A percentile compares a stretch with the other conserved stretches of the same genome.
Conservation (phyloP, 73 alveolate genomes). For the Uronychia setigera region DNA sequence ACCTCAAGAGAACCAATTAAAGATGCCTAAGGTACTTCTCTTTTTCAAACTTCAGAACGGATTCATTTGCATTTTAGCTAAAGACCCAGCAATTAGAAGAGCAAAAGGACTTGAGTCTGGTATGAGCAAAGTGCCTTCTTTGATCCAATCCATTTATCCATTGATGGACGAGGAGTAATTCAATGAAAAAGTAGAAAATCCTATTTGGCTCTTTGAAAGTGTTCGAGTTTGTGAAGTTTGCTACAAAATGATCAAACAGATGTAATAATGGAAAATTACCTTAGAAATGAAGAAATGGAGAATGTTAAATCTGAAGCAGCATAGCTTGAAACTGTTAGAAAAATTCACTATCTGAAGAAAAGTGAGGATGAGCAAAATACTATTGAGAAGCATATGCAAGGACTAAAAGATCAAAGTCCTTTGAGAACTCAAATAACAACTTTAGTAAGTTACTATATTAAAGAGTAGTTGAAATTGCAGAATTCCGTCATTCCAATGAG, state of each 20-base stretch:
- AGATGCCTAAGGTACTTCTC: not conserved
- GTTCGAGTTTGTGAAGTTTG: not conserved
- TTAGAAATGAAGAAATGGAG: not conserved
- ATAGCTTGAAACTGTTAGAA: not conserved
- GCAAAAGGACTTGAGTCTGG: not conserved
- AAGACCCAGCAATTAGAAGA: not conserved
- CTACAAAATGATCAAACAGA: not conserved
- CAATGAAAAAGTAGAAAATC: not conserved
- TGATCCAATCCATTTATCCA: not conserved
- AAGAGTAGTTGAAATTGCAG: no score
- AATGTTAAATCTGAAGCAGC: not conserved
- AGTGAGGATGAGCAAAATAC: not conserved
- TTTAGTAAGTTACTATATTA: no score
- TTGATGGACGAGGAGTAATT: not conserved
- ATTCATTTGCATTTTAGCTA: not conserved
- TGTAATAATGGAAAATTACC: not conserved
- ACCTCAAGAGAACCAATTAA: not conserved
- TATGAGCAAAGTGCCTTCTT: not conserved
- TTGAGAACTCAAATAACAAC: not conserved
- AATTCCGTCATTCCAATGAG: no score
- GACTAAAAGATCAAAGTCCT: not conserved
- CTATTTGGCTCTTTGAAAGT: not conserved
- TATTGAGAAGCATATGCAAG: not conserved
- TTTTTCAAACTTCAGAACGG: not conserved
- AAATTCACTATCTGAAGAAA: not conserved